phyloP scores from a whole-genome alignment of 441 rosid species.

The Croton setiger region DNA sequence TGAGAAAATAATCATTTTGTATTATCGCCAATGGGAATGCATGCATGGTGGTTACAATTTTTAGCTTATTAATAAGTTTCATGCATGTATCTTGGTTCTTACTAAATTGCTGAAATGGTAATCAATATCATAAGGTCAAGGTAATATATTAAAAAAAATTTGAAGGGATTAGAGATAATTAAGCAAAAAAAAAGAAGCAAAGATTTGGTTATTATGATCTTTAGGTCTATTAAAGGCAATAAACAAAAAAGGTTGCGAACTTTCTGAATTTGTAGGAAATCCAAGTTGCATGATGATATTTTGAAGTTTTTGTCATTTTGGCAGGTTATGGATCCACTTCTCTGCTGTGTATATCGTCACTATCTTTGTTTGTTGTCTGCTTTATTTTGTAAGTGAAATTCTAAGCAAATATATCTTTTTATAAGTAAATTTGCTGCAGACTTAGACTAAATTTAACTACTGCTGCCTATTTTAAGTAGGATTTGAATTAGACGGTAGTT shows the following conservation, averaged over 20 bases:
- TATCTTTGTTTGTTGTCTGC: conserved; percentile 69
- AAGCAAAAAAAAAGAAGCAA: not conserved
- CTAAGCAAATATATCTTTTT: conserved; percentile 3
- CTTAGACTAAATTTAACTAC: not conserved
- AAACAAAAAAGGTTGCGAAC: not conserved
- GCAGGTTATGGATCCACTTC: conserved; percentile 97
- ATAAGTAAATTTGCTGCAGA: not conserved
- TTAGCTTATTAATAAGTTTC: not conserved
- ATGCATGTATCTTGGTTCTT: not conserved
- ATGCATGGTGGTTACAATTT: not conserved
- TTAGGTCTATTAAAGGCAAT: not conserved
- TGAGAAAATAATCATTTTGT: not conserved
- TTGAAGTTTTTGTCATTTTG: conserved; percentile 29
- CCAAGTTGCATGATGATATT: not conserved
- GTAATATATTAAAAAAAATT: no score
- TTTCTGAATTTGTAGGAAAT: not conserved
- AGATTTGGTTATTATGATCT: not conserved
- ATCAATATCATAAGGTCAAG: not conserved
- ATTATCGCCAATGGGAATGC: not conserved
- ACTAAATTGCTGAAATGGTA: not conserved
- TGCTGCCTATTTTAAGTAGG: not conserved
- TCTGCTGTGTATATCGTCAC: conserved; percentile 73
- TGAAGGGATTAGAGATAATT: not conserved
- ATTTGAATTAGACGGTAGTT: conserved; percentile 2
- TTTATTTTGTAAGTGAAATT: conserved; percentile 59